Conservation (phyloP, 2,329 filamentous ascomycete species). For the Talaromyces sp. region DNA sequence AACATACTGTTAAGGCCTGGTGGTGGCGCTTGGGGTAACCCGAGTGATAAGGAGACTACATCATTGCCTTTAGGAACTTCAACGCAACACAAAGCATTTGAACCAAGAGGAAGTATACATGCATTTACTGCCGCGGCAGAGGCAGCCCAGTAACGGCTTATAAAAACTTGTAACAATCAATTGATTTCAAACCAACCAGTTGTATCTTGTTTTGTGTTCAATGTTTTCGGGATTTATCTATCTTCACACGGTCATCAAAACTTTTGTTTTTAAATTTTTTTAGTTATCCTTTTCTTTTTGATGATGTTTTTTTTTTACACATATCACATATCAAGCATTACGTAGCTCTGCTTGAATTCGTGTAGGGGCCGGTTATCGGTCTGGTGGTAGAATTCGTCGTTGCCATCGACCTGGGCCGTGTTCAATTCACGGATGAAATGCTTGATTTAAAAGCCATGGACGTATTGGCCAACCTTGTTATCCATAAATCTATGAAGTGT, state of each 20-base stretch:
- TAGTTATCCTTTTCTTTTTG: too few relatives aligned
- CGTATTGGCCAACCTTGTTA: too few relatives aligned
- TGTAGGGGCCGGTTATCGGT: too few relatives aligned
- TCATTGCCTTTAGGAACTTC: not conserved
- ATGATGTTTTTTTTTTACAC: too few relatives aligned
- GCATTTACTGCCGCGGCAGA: conserved; percentile 6
- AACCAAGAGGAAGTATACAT: conserved; percentile 8
- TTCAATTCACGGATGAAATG: conserved; percentile 17
- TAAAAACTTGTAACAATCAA: not conserved
- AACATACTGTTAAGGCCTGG: conserved; percentile 3
- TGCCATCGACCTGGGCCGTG: conserved; percentile 20
- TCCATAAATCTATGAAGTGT: too few relatives aligned
- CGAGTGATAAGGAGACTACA: not conserved
- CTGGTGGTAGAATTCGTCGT: conserved; percentile 23
- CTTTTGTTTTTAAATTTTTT: too few relatives aligned
- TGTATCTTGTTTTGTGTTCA: not conserved
- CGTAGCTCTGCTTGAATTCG: too few relatives aligned
- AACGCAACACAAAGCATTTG: not conserved
- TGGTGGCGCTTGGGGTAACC: conserved; percentile 4
- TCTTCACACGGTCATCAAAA: not conserved
- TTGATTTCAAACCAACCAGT: not conserved
- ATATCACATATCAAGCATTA: too few relatives aligned
- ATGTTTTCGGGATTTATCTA: not conserved
- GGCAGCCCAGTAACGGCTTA: not conserved
- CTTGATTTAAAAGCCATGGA: too few relatives aligned